Conservation (phyloP, 352 stramenopile species). For the Phytophthora aleatoria region DNA sequence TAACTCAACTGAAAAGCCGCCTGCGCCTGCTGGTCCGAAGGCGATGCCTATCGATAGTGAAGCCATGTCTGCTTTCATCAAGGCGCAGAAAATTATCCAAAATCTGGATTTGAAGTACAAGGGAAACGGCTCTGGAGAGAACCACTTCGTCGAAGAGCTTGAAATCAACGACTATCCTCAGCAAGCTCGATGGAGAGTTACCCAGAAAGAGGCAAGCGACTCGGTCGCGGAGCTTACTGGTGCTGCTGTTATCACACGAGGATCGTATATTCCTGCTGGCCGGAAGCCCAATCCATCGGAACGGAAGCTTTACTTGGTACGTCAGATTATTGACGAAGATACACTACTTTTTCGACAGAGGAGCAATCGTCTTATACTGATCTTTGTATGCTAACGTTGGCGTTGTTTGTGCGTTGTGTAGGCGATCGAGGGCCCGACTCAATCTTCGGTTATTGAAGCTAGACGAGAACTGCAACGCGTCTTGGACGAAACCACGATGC, state of each 20-base stretch:
- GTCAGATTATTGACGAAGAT: conserved; percentile 13
- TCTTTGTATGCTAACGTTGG: conserved; percentile 5
- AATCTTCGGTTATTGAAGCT: conserved; percentile 75
- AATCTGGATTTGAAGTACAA: conserved; percentile 84
- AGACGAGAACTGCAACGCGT: conserved; percentile 85
- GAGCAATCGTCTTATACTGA: background rate
- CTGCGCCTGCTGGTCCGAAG: conserved; percentile 19
- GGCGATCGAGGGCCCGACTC: conserved; percentile 81
- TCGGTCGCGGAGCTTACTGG: conserved; percentile 89
- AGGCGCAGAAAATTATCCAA: conserved; percentile 86
- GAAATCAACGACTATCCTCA: conserved; percentile 96
- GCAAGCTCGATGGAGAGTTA: conserved; percentile 89
- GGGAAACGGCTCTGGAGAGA: conserved; percentile 54
- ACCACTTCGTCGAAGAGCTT: conserved; percentile 89
- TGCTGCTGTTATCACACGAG: conserved; percentile 86
- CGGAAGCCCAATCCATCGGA: conserved; percentile 86
- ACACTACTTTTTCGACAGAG: background rate
- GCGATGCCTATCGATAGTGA: conserved; percentile 51
- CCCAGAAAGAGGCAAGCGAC: conserved; percentile 87
- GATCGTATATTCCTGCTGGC: conserved; percentile 87
- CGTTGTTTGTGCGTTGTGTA: conserved; percentile 44
- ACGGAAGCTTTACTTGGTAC: conserved; percentile 89
- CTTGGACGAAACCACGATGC: conserved; percentile 88
- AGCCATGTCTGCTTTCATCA: conserved; percentile 75
- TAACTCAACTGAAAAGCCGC: conserved; percentile 23